Conservation (phyloP, 768 basidiomycete species). For the Trametes maxima region DNA sequence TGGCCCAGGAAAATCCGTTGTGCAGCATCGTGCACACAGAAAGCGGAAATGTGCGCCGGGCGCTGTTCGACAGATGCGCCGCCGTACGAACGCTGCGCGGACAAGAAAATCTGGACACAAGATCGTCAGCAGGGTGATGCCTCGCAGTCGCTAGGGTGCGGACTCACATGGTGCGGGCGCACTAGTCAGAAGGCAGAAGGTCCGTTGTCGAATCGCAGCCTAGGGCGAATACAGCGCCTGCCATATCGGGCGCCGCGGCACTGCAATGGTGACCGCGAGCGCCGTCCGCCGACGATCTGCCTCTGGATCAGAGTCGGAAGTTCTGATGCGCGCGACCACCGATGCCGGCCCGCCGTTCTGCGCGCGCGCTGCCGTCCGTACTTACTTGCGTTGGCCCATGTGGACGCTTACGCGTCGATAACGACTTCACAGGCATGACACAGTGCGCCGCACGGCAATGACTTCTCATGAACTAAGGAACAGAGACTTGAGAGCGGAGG, state of each 20-base stretch:
- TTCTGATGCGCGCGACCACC: conserved; percentile 1
- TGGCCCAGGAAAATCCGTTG: conserved; percentile 4
- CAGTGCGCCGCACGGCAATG: too few relatives aligned
- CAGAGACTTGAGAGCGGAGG: too few relatives aligned
- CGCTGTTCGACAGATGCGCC: conserved; percentile 8
- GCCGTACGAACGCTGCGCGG: conserved; percentile 1
- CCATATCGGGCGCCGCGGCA: conserved; percentile 9
- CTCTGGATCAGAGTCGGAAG: too few relatives aligned
- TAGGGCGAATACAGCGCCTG: conserved; percentile 5
- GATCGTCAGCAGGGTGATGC: neutral
- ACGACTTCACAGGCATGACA: too few relatives aligned
- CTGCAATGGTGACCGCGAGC: neutral
- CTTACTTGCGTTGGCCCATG: too few relatives aligned
- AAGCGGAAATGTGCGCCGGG: neutral
- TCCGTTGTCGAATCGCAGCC: neutral
- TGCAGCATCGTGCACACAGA: conserved; percentile 1
- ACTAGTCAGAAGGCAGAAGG: neutral
- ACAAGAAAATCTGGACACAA: too few relatives aligned
- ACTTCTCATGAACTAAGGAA: too few relatives aligned
- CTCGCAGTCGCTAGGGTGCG: conserved; percentile 1
- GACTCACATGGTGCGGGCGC: conserved; percentile 3
- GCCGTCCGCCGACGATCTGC: neutral
- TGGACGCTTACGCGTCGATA: too few relatives aligned
- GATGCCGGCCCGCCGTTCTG: too few relatives aligned
- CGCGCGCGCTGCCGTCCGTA: too few relatives aligned